A percentile compares a stretch with the other conserved stretches of the same genome.
phyloP scores from a whole-genome alignment of 2,329 filamentous ascomycete species.

The Botryotinia narcissicola region DNA sequence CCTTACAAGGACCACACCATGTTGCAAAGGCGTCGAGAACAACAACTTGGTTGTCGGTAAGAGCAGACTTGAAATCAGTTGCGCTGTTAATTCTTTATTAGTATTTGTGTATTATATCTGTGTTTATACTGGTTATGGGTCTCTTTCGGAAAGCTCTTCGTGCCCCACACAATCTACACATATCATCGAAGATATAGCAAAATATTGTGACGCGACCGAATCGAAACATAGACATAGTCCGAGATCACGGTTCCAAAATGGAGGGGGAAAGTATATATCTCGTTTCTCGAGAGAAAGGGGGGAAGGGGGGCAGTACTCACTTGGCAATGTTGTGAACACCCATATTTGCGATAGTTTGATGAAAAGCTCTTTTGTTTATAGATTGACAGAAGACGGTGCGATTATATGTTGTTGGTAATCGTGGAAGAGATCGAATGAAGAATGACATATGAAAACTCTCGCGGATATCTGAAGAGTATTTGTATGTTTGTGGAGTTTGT shows the following conservation, averaged over 20 bases:
- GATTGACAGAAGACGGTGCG: conserved; percentile 3
- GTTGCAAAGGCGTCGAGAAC: conserved; percentile 83
- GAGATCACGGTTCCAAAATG: neutral
- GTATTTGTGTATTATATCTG: conserved; percentile 8
- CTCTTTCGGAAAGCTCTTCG: neutral
- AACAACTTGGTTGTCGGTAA: conserved; percentile 59
- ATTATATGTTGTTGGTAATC: conserved; percentile 22
- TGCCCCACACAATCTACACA: neutral
- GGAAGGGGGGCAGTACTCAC: conserved; percentile 35
- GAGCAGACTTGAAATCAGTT: conserved; percentile 55
- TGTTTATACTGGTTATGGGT: neutral
- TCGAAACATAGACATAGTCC: neutral
- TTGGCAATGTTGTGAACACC: conserved; percentile 46
- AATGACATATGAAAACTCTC: conserved; percentile 26
- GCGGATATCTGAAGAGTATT: neutral
- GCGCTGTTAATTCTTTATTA: conserved; percentile 46
- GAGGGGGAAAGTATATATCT: neutral
- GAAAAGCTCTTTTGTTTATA: conserved; percentile 33
- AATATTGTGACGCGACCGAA: neutral
- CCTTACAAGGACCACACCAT: conserved; percentile 96
- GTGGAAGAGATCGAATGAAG: conserved; percentile 22
- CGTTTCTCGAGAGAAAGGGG: neutral
- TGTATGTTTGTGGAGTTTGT: neutral
- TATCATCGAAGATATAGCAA: neutral
- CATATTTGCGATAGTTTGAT: conserved; percentile 44